Percentiles rank a stretch among this genome's conserved stretches.
Conservation (phyloP, 2,329 filamentous ascomycete genomes). For the Trichoderma lentiforme region DNA sequence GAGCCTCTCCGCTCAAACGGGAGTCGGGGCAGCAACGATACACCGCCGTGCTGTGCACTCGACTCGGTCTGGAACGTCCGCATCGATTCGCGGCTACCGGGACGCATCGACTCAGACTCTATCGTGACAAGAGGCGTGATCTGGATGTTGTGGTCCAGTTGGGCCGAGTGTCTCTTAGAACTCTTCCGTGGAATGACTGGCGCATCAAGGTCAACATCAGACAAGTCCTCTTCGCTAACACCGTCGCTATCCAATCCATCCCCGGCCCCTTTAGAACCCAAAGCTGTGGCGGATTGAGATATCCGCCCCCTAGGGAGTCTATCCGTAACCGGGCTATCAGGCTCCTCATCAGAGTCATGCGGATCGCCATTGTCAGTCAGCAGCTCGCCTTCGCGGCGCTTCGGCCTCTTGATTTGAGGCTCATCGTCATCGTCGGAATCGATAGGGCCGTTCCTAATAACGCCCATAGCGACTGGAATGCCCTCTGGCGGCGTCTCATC, state of each 20-base stretch:
- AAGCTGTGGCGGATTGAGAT: constrained; percentile 8
- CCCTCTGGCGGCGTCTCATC: constrained; percentile 66
- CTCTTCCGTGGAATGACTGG: constrained; percentile 69
- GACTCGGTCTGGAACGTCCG: background rate
- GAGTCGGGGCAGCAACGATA: constrained; percentile 33
- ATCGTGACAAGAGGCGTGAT: constrained; percentile 37
- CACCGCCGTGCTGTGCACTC: constrained; percentile 3
- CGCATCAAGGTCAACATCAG: constrained; percentile 37
- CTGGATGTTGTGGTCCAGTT: constrained; percentile 30
- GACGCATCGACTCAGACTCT: constrained; percentile 22
- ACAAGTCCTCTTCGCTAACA: constrained; percentile 37
- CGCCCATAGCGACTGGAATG: constrained; percentile 62
- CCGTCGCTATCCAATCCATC: background rate
- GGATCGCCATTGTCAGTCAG: constrained; percentile 47
- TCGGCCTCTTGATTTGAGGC: constrained; percentile 26
- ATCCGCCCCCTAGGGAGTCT: constrained; percentile 23
- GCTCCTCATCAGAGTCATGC: constrained; percentile 43
- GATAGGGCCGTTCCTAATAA: constrained; percentile 57
- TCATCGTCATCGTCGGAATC: constrained; percentile 61
- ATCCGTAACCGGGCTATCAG: constrained; percentile 34
- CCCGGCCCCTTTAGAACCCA: constrained; percentile 16
- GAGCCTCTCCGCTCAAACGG: constrained; percentile 58
- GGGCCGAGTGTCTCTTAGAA: constrained; percentile 58
- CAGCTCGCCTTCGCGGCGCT: constrained; percentile 35
- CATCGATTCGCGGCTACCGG: constrained; percentile 20